Evolutionary conservation across 176 grass and related monocot genomes (phyloP).

Genomic region (Oryza rufipogon): DNA sequence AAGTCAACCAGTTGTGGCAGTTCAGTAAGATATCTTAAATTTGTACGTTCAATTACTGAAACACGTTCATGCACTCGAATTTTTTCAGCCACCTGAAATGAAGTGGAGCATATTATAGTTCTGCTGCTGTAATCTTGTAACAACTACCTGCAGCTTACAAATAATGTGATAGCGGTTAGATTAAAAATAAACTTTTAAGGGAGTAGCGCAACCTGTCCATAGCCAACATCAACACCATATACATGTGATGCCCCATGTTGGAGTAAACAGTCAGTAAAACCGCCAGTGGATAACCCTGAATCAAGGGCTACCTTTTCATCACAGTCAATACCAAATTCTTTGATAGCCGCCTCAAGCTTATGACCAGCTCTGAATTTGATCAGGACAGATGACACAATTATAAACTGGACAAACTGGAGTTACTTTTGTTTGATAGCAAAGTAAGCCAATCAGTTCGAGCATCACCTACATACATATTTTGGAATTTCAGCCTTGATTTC

Average conservation of each 20-base stretch:
- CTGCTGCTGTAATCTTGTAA: conserved; percentile 1
- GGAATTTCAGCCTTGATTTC: conserved; percentile 92
- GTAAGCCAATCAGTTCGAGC: conserved; percentile 48
- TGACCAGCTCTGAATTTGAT: conserved; percentile 79
- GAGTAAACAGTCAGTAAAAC: conserved; percentile 95
- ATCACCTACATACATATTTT: conserved; percentile 99
- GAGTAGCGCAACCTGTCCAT: conserved; percentile 77
- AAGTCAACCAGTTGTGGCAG: conserved; percentile 78
- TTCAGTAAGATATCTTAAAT: conserved; percentile 90
- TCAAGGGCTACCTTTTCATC: conserved; percentile 90
- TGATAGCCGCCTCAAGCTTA: conserved; percentile 96
- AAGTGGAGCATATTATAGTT: conserved; percentile 30
- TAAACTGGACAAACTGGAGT: conserved; percentile 18
- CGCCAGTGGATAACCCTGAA: conserved; percentile 96
- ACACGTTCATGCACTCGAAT: conserved; percentile 77
- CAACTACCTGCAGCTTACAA: not conserved
- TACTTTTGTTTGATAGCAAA: conserved; percentile 5
- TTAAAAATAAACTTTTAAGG: conserved; percentile 11
- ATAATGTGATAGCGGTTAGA: not conserved
- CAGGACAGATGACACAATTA: conserved; percentile 5
- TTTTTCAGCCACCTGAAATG: conserved; percentile 94
- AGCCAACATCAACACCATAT: conserved; percentile 97
- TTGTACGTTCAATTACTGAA: conserved; percentile 85
- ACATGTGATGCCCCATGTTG: conserved; percentile 84
- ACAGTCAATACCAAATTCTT: conserved; percentile 77